Percentiles rank a stretch among this genome's conserved stretches.
Evolutionary conservation across 257 asterid species (phyloP).

Genomic region (Anisodus acutangulus): DNA sequence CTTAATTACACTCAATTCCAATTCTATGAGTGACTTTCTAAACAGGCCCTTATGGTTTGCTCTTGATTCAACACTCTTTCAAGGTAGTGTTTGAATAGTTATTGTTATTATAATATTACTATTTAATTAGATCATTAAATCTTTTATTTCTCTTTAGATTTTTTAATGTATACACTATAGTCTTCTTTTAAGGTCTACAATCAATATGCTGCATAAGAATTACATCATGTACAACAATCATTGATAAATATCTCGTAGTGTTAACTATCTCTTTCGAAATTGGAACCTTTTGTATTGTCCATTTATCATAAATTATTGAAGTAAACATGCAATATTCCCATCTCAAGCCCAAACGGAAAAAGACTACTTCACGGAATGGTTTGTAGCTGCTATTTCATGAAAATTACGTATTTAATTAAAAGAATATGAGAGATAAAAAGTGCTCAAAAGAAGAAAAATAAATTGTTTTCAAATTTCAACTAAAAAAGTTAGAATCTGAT

Average conservation of each 20-base stretch:
- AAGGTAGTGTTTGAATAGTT: background rate
- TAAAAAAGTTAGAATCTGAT: background rate
- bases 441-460: background rate
- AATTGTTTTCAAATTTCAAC: background rate
- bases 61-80: too few species aligned
- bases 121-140: background rate
- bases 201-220: background rate
- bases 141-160: background rate
- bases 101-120: background rate
- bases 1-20: too few species aligned
- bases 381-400: background rate
- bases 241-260: background rate
- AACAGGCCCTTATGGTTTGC: too few species aligned
- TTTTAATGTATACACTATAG: background rate
- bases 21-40: too few species aligned
- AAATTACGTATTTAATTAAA: background rate
- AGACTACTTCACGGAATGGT: background rate
- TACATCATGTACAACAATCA: background rate
- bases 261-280: background rate
- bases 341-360: background rate
- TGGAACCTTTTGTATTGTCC: background rate
- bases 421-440: background rate
- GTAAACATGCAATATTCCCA: background rate
- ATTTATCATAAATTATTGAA: background rate
- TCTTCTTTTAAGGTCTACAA: background rate